These are phyloP conservation scores for Diaporthe sp. DNA, from an alignment of 2,329 filamentous ascomycete genomes.

Conservation along the genomic window DNA sequence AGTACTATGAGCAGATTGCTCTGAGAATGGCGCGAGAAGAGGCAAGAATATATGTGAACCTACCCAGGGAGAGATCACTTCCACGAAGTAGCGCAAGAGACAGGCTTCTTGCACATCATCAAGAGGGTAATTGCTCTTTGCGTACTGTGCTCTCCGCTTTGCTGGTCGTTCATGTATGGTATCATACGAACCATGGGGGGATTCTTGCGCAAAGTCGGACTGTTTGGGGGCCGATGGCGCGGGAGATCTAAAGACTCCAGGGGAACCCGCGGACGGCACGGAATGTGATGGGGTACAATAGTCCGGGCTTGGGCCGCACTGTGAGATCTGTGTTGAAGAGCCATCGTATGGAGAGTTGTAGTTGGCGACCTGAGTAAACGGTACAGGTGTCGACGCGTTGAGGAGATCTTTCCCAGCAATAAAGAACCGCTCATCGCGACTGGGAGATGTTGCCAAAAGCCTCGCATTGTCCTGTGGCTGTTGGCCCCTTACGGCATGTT, in stretches of 20 bases:
- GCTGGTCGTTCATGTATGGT: neutral
- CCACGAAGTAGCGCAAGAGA: slow-evolving; percentile 2
- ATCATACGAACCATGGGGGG: neutral
- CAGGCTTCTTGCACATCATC: slow-evolving; percentile 17
- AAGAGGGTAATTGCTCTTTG: neutral
- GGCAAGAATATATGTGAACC: neutral
- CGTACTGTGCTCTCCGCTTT: neutral
- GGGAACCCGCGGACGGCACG: neutral
- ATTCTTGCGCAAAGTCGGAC: neutral
- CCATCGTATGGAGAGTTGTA: slow-evolving; percentile 7
- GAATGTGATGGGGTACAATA: slow-evolving; percentile 6
- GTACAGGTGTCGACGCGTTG: neutral
- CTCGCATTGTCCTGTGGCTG: neutral
- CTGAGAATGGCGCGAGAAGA: too few species aligned
- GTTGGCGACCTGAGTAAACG: neutral
- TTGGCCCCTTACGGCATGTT: neutral
- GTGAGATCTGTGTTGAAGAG: slow-evolving; percentile 5
- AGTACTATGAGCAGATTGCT: neutral
- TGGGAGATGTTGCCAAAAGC: neutral
- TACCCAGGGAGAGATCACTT: slow-evolving; percentile 9
- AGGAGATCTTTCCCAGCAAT: slow-evolving; percentile 16
- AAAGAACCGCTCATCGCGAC: neutral
- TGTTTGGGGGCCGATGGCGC: neutral
- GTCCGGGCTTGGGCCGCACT: neutral
- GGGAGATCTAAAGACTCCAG: neutral